Evolutionary conservation across 2,329 filamentous ascomycete genomes (phyloP), one percentile per base, ranked within the genome.

Genomic region (Phaeomoniella chlamydospora): DNA sequence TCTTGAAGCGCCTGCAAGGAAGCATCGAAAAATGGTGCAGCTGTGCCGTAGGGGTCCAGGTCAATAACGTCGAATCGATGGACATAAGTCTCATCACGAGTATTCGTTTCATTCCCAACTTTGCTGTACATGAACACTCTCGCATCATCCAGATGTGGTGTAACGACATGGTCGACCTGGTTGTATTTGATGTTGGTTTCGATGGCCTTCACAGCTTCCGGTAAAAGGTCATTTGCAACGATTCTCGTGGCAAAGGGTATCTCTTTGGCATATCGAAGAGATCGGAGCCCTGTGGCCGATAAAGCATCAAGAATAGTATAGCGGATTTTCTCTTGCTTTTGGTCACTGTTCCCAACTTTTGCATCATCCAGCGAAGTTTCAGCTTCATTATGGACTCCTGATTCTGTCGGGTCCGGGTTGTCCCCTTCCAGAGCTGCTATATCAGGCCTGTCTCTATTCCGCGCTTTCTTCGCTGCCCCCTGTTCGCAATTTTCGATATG

Each of bases 251-350:
- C 70, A 45, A 87, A 85, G 0, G 90, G 85, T 16, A 98, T 74
- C 53, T 98, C 90, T 46, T 86, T 79, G 1, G 84, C 83, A 56
- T 96, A 98, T 41, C 90, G 80, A 30, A 98, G 60, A 4, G 90
- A 90, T 42, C 90, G 78, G 4, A 98, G 70, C 15, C 90, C 90
- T 3, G 87, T 94, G 1, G 90, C 90, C 6, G 90, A 98, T 4
- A 98, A 70, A 0, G 90, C 90, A 57, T 98, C 90, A 5, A 98
- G 73, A 29, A 98, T 88, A n/a, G 76, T 79, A 50, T 94, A 88
- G 6, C 61, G 55, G 9, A 64, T 58, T 39, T 51, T 53, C 38
- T 50, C 47, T 46, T 17, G 60, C 56, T 19, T 50, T 38, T 16
- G 9, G 9, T 26, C 22, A 6, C n/a, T 6, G 6, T 26, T 26